Percentiles rank a stretch among this genome's conserved stretches.
Conservation (phyloP, 441 rosid species). For the Macaranga tanarius region DNA sequence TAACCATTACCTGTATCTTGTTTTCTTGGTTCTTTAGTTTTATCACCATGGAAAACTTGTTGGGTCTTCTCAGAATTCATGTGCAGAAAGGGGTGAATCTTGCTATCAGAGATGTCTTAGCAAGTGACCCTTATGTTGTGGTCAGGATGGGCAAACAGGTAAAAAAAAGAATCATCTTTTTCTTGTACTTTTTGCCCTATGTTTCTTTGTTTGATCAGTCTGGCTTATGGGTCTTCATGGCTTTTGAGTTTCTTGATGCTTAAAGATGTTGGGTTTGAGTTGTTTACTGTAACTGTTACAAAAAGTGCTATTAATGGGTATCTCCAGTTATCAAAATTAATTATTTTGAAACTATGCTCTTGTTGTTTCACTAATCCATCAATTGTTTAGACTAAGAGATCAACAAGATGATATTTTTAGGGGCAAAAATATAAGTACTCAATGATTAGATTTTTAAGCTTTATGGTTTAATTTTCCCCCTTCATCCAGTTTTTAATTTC, state of each 20-base stretch:
- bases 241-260: neutral
- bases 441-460: neutral
- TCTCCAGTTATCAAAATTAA: no score
- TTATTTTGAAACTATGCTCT: no score
- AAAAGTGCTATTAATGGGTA: no score
- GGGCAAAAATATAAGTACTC: no score
- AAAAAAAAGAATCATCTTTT: neutral
- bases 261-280: no score
- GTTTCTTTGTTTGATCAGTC: neutral
- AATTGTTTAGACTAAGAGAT: no score
- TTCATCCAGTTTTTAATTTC: neutral
- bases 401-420: no score
- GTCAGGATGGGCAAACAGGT: slow-evolving; percentile 81
- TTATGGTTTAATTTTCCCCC: neutral
- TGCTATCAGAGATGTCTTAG: slow-evolving; percentile 74
- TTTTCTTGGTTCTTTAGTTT: no score
- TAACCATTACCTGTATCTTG: no score
- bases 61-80: slow-evolving; percentile 78
- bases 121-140: slow-evolving; percentile 87
- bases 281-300: no score
- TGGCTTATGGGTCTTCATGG: neutral
- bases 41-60: slow-evolving; percentile 48
- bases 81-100: slow-evolving; percentile 73
- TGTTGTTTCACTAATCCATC: no score
- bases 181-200: neutral